Evolutionary conservation across 202 grass and related monocot species (phyloP), one percentile per base, ranked within the genome.

Genomic region (Dendrocalamus latiflorus): DNA sequence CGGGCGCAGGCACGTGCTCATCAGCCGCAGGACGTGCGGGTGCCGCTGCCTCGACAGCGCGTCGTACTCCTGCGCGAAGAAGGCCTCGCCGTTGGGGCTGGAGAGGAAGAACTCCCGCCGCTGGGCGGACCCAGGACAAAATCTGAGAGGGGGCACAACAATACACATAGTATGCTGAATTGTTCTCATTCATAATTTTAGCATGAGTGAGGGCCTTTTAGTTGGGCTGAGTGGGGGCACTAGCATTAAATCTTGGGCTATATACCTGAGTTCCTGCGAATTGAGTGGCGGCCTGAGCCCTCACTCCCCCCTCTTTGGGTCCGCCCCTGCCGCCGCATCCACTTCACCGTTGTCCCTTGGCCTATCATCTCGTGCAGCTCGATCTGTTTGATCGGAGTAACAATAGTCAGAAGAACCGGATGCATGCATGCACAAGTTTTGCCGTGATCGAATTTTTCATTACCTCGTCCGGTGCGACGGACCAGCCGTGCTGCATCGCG

Each of bases 281-380:
- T n/a, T n/a, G n/a, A n/a, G n/a, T n/a, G n/a, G n/a, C n/a, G n/a
- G n/a, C n/a, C n/a, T n/a, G n/a, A n/a, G n/a, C n/a, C n/a, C n/a
- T n/a, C n/a, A n/a, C n/a, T n/a, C n/a, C n/a, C n/a, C n/a, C n/a
- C n/a, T n/a, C n/a, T n/a, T n/a, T n/a, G n/a, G n/a, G n/a, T n/a
- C n/a, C n/a, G n/a, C n/a, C n/a, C n/a, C n/a, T n/a, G n/a, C n/a
- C n/a, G n/a, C 4, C 85, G 51, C n/a, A 94, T 64, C 88, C 91
- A 87, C 81, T 91, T 94, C 67, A 94, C 83, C 37, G 84, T 87
- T 8, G 86, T 76, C 8, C 92, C 92, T 1, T 25, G 73, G 24
- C 89, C 92, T 9, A 94, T 82, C 75, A 53, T 11, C 72, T 91
- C 92, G 16, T 91, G 92, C 33, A 91, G 55, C 66, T 94, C 86